Evolutionary conservation across 2,329 filamentous ascomycete genomes (phyloP), one percentile per base, ranked within the genome.

Genomic region (Hypomyces perniciosus): DNA sequence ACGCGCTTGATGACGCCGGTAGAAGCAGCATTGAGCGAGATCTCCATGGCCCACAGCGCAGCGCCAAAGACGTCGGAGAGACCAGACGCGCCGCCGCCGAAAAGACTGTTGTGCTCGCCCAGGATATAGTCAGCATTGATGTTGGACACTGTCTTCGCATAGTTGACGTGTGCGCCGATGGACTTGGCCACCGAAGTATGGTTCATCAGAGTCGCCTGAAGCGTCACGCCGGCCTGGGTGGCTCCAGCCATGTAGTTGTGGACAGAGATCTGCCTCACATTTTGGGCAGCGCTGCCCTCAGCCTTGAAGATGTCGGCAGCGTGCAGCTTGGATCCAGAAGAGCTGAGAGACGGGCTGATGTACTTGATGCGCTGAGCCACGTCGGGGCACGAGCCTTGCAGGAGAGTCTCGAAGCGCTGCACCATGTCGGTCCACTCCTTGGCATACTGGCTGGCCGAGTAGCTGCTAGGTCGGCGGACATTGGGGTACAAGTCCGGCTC

Each of bases 1-100:
- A 66, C 57, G 6, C 55, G 57, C 61, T 65, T 65, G 42, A 58
- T 54, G 26, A 71, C 59, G 13, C 66, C 66, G 34, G 69, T 52
- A 28, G 62, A 58, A 2, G 68, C 67, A 38, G 63, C 67, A 45
- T 60, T 57, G 30, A 71, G 63, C 59, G 67, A 63, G 60, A 72
- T 76, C 61, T 78, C 75, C 29, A 74, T 62, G 46, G 67, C 66
- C 75, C 74, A 78, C 6, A 78, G 68, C 13, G 69, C 75, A 6
- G 73, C 73, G 44, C 74, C 75, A 52, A 75, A 74, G 0, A 72
- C 74, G 52, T 75, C 72, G 40, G 65, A 66, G 43, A 76, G 66
- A 8, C 74, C 73, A 12, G 63, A 62, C 4, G 60, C 60, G 44
- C 69, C 69, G 13, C 65, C 62, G 56, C 68, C 69, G 43, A 64